These are phyloP conservation scores for Porodaedalea pini DNA, from an alignment of 1,284 basidiomycete genomes.

Conservation along the genomic window DNA sequence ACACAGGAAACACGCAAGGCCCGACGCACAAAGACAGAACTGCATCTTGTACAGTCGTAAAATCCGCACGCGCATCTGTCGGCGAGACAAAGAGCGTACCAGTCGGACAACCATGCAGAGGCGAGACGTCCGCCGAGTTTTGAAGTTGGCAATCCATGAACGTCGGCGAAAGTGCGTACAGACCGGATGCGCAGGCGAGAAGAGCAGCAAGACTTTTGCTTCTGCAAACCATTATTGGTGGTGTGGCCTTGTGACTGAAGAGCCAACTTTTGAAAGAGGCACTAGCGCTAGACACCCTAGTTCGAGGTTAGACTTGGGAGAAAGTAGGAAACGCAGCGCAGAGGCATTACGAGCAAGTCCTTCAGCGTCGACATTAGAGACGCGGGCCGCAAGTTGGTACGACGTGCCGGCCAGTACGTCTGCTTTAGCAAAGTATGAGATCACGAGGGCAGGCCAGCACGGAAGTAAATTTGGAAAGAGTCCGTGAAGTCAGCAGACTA, in stretches of 20 bases:
- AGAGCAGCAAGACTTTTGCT: not conserved
- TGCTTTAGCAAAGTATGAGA: too few relatives aligned
- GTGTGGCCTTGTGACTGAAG: not conserved
- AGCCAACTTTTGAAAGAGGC: too few relatives aligned
- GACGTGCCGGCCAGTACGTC: too few relatives aligned
- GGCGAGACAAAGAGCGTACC: constrained; percentile 58
- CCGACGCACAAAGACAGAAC: constrained; percentile 46
- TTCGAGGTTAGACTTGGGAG: too few relatives aligned
- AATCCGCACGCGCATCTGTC: constrained; percentile 43
- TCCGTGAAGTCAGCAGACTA: too few relatives aligned
- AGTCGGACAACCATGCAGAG: constrained; percentile 48
- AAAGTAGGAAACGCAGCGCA: too few relatives aligned
- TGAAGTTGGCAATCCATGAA: constrained; percentile 49
- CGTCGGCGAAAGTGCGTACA: constrained; percentile 41
- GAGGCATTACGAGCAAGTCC: too few relatives aligned
- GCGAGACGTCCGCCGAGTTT: constrained; percentile 39
- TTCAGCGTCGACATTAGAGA: too few relatives aligned
- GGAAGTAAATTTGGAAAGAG: too few relatives aligned
- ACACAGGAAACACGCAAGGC: not conserved
- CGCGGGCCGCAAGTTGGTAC: too few relatives aligned
- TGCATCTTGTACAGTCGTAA: constrained; percentile 49
- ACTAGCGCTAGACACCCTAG: too few relatives aligned
- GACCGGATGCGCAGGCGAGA: not conserved
- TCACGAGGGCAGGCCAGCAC: too few relatives aligned
- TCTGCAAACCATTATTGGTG: not conserved